These are phyloP conservation scores for Phascolomyces articulosus DNA, from an alignment of 371 early-diverging fungal species.

Conservation along the genomic window DNA sequence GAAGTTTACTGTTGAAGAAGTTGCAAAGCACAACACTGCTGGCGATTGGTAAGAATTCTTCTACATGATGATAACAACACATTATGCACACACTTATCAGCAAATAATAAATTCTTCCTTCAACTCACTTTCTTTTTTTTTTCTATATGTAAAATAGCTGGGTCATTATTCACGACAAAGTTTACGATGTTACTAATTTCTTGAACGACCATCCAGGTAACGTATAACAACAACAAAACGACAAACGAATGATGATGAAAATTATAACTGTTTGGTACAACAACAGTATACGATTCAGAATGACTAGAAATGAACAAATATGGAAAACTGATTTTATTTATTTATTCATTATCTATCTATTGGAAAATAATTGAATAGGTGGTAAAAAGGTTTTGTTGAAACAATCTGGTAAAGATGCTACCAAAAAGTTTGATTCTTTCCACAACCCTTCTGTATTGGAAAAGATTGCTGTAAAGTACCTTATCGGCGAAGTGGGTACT, in stretches of 20 bases:
- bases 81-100: too few relatives aligned
- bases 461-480: slow-evolving; percentile 57
- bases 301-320: too few relatives aligned
- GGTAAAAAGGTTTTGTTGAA: slow-evolving; percentile 73
- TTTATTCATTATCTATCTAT: too few relatives aligned
- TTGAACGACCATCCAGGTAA: slow-evolving; percentile 69
- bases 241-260: not conserved
- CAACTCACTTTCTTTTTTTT: not conserved
- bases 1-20: slow-evolving; percentile 66
- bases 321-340: too few relatives aligned
- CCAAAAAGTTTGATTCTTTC: slow-evolving; percentile 87
- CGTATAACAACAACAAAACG: not conserved
- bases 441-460: slow-evolving; percentile 69
- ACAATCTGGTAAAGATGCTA: slow-evolving; percentile 85
- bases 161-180: slow-evolving; percentile 83
- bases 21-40: slow-evolving; percentile 72
- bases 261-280: not conserved
- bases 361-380: too few relatives aligned
- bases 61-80: too few relatives aligned
- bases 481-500: slow-evolving; percentile 60
- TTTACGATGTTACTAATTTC: slow-evolving; percentile 84
- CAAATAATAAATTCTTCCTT: not conserved
- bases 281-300: not conserved
- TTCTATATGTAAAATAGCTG: slow-evolving; percentile 48
- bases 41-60: slow-evolving; percentile 66